phyloP scores from a whole-genome alignment of 768 basidiomycete species.

The Boletus bicolor region DNA sequence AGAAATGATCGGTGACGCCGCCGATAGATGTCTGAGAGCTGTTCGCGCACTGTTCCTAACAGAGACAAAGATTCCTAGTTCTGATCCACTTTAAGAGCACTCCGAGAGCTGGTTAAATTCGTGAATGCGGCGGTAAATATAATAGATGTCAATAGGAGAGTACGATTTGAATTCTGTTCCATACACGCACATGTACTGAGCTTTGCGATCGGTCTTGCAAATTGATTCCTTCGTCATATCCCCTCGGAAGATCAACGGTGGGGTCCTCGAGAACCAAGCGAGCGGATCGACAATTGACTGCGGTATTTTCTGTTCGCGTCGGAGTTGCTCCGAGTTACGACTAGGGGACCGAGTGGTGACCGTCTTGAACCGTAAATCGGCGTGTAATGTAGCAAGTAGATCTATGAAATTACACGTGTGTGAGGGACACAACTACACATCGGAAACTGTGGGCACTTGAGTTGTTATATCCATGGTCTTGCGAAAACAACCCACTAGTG shows the following conservation, averaged over 20 bases:
- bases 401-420: neutral
- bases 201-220: neutral
- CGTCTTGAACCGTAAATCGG: neutral
- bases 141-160: neutral
- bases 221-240: too few species aligned
- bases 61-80: neutral
- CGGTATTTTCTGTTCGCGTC: neutral
- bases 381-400: neutral
- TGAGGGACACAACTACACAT: neutral
- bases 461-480: neutral
- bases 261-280: neutral
- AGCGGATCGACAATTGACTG: neutral
- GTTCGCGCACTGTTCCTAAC: neutral
- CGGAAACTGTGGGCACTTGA: neutral
- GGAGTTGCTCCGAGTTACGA: too few species aligned
- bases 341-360: too few species aligned
- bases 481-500: neutral
- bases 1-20: neutral
- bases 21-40: neutral
- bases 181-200: neutral
- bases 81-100: neutral
- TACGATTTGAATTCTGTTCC: neutral
- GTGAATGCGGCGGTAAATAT: neutral
- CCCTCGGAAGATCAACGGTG: neutral
- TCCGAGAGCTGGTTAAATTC: neutral